Evolutionary conservation across 768 basidiomycete species (phyloP), one percentile per base, ranked within the genome.

Genomic region (Daedalea quercina): DNA sequence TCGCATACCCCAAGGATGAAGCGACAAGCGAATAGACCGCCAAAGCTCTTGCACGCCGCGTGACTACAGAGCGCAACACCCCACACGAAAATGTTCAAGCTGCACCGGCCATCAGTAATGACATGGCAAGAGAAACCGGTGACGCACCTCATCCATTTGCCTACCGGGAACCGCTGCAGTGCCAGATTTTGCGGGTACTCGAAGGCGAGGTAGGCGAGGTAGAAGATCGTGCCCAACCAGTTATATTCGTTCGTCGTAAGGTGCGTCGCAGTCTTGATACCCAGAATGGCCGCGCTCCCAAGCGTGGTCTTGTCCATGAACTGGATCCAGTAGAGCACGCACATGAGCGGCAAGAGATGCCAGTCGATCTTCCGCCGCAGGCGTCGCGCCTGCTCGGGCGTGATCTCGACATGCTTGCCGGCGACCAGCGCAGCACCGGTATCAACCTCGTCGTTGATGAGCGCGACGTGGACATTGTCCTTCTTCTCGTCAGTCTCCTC

Each of bases 261-360:
- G 68, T 87, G 76, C 0, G 84, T 78, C 2, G 78, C 76, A 55
- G 33, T 84, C 87, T 70, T 68, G 60, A 88, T 87, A 1, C 87
- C 87, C 43, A 89, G 73, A 56, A 88, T 85, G 1, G 86, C 79
- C 1, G 84, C 61, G 54, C 75, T 79, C 1, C 84, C 85, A 3
- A 87, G 69, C 0, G 85, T 88, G 0, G 80, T 82, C 68, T 87
- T 87, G 57, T 87, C 86, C 82, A 87, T 87, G 54, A 82, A 87
- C 62, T 87, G 85, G n/a, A 88, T 75, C 77, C 85, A 82, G 53
- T 57, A 52, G 2, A 54, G 58, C 9, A 54, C 64, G 57, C 81
- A 85, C 84, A 86, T 87, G 61, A 87, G 66, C 19, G 84, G 85
- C 31, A 87, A 64, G 25, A 87, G 79, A 63, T 85, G 78, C 54